Conservation (phyloP, 2,329 filamentous ascomycete species). For the Pseudogymnoascus pannorum region DNA sequence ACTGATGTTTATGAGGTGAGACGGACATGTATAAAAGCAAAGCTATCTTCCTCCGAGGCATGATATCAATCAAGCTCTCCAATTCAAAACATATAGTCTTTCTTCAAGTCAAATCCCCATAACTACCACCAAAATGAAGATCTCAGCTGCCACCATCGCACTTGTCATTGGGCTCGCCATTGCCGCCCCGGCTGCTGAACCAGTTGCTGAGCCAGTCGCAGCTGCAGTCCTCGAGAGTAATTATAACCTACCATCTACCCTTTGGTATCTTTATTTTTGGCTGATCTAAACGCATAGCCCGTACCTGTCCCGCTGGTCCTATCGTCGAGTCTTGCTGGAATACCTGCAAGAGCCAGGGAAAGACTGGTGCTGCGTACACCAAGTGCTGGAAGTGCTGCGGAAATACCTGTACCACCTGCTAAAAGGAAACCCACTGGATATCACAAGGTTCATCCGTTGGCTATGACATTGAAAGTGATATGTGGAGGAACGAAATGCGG, state of each 20-base stretch:
- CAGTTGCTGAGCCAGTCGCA: neutral
- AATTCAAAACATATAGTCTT: neutral
- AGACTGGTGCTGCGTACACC: slow-evolving; percentile 4
- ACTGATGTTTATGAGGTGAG: too few relatives aligned
- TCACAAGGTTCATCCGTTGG: neutral
- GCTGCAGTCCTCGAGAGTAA: neutral
- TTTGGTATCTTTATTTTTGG: neutral
- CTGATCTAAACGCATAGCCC: neutral
- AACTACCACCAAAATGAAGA: neutral
- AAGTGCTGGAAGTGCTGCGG: neutral
- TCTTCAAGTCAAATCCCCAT: neutral
- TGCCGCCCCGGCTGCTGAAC: neutral
- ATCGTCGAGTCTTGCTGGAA: slow-evolving; percentile 2
- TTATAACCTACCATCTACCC: neutral
- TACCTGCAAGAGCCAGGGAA: neutral
- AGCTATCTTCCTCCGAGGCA: neutral
- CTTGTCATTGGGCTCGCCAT: neutral
- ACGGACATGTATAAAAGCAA: neutral
- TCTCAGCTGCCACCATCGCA: neutral
- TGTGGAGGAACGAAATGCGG: neutral
- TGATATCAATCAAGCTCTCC: neutral
- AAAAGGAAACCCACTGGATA: neutral
- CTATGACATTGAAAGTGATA: neutral
- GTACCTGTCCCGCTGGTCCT: neutral
- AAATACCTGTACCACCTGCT: neutral